Percentiles rank a stretch among this genome's conserved stretches.
Conservation (phyloP, 768 basidiomycete genomes). For the Lactarius hengduanensis region DNA sequence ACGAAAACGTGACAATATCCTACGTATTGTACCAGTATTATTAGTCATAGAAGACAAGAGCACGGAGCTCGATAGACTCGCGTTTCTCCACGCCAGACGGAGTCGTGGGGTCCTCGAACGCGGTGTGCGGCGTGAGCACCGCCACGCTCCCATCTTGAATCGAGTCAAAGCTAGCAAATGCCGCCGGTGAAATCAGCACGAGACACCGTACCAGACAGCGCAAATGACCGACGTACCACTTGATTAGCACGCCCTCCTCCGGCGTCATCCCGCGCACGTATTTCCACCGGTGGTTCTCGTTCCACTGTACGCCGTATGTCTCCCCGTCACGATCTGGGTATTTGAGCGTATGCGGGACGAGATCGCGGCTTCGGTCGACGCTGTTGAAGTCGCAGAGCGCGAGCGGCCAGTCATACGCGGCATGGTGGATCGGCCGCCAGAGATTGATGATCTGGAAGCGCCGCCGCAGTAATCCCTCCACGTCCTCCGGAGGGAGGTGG, state of each 20-base stretch:
- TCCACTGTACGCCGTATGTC: constrained; percentile 42
- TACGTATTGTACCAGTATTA: not conserved
- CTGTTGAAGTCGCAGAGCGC: constrained; percentile 48
- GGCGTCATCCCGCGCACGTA: constrained; percentile 45
- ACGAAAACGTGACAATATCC: not conserved
- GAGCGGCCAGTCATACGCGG: constrained; percentile 48
- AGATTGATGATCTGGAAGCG: constrained; percentile 56
- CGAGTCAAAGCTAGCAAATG: constrained; percentile 37
- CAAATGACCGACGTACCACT: constrained; percentile 38
- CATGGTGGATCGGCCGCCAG: constrained; percentile 50
- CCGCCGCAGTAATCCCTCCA: constrained; percentile 38
- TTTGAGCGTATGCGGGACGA: constrained; percentile 39
- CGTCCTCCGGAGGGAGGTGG: constrained; percentile 45
- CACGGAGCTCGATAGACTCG: constrained; percentile 61
- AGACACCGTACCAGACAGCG: not conserved
- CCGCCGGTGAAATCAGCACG: constrained; percentile 8
- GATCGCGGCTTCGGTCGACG: constrained; percentile 40
- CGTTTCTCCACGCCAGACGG: constrained; percentile 49
- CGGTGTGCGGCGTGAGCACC: constrained; percentile 61
- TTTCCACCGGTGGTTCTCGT: constrained; percentile 45
- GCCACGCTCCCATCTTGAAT: constrained; percentile 46
- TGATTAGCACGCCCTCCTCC: constrained; percentile 48
- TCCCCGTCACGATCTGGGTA: constrained; percentile 48
- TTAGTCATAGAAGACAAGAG: constrained; percentile 62
- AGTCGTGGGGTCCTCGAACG: constrained; percentile 53